Evolutionary conservation across 75 land plant genomes (phyloP), one percentile per base, ranked within the genome.

Genomic region (Selaginella tamariscina): DNA sequence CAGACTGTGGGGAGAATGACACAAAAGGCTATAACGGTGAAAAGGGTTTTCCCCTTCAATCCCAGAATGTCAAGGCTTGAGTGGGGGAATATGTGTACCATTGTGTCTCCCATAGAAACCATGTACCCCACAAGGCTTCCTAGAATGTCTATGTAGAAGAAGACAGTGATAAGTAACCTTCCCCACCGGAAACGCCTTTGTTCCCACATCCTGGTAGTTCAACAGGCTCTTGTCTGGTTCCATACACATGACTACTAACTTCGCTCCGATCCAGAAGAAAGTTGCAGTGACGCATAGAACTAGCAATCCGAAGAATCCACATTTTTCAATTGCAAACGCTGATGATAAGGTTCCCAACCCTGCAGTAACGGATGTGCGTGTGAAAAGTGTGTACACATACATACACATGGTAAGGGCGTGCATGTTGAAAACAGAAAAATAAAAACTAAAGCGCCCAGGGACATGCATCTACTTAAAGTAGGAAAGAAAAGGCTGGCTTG

Each of bases 131-230:
- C 62, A 2, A 59, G 26, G 26, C 26, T 8, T 21, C 62, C 62
- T 23, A 59, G 62, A 9, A 59, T 23, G 23, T 59, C 62, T 5
- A 59, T 23, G 62, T 59, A 59, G 62, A 59, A 59, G 23, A 5
- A 26, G 9, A 21, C 23, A 8, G 23, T 59, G 8, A 26, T 59
- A 21, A 59, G 26, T 9, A 21, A 9, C 26, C 26, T 5, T 2
- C 62, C 62, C 62, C 62, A 59, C 8, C 26, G 23, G 23, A 59
- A 59, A 59, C 8, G 62, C 62, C 8, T 21, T 59, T 5, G 8
- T 59, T 5, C 27, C 62, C 9, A 59, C 26, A 26, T 59, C 62
- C 23, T 59, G 62, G 26, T 59, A 59, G 26, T 59, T 59, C 26
- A 21, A 9, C 8, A 59, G 62, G 62, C 27, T 59, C 26, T 59